Evolutionary conservation across 2,329 filamentous ascomycete genomes (phyloP).

Genomic region (Macrophomina phaseolina): DNA sequence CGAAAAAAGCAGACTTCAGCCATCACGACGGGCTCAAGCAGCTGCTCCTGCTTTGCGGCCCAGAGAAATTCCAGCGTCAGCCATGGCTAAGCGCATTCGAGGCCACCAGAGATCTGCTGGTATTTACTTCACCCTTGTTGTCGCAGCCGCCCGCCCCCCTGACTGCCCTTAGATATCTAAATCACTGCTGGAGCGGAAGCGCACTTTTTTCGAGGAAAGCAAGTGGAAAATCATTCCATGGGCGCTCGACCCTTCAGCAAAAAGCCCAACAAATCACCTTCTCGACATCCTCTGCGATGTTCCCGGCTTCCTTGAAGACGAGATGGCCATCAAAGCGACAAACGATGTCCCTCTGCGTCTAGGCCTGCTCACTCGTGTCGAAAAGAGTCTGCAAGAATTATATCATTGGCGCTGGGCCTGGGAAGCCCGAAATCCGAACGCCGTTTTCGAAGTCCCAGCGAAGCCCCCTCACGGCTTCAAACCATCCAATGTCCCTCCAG

Average conservation of each 20-base stretch:
- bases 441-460: constrained; percentile 25
- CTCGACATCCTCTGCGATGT: constrained; percentile 29
- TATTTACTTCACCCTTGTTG: background rate
- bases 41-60: constrained; percentile 27
- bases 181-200: constrained; percentile 29
- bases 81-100: constrained; percentile 29
- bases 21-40: constrained; percentile 29
- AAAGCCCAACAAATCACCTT: constrained; percentile 26
- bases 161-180: constrained; percentile 19
- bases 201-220: constrained; percentile 26
- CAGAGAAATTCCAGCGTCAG: constrained; percentile 26
- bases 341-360: background rate
- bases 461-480: background rate
- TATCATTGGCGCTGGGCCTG: constrained; percentile 31
- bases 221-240: constrained; percentile 30
- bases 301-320: constrained; percentile 28
- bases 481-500: background rate
- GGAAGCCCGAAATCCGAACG: constrained; percentile 28
- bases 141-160: background rate
- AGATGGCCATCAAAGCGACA: constrained; percentile 18
- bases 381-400: constrained; percentile 25
- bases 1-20: constrained; percentile 21
- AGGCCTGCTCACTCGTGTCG: constrained; percentile 23
- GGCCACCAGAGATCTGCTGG: constrained; percentile 28
- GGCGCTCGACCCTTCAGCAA: constrained; percentile 24